A percentile compares a stretch with the other conserved stretches of the same genome.
phyloP scores from a whole-genome alignment of 2,329 filamentous ascomycete genomes.

The Akanthomyces lecanii region DNA sequence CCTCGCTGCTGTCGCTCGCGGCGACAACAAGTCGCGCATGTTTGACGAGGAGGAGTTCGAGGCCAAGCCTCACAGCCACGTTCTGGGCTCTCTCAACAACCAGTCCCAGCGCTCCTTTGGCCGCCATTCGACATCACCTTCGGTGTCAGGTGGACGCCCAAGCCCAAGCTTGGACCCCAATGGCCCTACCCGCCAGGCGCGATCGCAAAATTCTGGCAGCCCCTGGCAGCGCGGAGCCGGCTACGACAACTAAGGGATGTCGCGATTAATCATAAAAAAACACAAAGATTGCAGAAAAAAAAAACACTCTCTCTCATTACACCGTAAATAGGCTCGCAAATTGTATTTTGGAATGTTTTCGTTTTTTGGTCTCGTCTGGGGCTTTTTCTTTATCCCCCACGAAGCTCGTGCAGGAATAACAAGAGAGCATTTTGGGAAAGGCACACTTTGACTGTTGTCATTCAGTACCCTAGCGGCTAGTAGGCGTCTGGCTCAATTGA shows the following conservation, averaged over 20 bases:
- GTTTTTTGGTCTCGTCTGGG: neutral
- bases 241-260: neutral
- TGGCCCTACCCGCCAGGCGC: neutral
- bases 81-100: conserved; percentile 8
- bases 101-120: conserved; percentile 11
- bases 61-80: conserved; percentile 11
- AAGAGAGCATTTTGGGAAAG: conserved; percentile 1
- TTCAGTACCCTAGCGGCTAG: neutral
- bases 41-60: conserved; percentile 8
- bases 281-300: neutral
- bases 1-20: conserved; percentile 80
- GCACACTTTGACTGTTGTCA: neutral
- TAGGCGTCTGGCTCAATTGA: neutral
- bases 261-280: neutral
- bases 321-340: conserved; percentile 7
- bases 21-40: conserved; percentile 54
- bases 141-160: neutral
- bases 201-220: conserved; percentile 6
- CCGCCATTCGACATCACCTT: conserved; percentile 1
- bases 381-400: neutral
- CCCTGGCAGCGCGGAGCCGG: conserved; percentile 16
- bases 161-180: conserved; percentile 8
- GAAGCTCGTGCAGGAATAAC: conserved; percentile 7
- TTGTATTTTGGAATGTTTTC: conserved; percentile 12
- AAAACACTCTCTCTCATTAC: neutral